phyloP scores from a whole-genome alignment of 352 stramenopile genomes.

The Globisporangium radiosum region DNA sequence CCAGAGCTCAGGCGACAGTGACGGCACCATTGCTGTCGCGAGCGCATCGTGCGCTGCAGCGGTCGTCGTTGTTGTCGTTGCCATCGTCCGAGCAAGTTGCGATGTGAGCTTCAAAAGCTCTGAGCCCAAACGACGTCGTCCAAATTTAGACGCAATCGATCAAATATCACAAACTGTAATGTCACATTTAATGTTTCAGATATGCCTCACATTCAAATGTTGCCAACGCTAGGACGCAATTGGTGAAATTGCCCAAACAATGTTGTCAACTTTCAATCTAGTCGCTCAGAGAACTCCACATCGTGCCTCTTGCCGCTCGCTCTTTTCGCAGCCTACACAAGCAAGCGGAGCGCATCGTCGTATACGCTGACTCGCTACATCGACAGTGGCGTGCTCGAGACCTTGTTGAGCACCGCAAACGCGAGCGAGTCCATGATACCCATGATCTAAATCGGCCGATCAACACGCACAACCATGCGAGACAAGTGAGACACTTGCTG shows the following conservation, averaged over 20 bases:
- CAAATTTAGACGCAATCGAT: too few species aligned
- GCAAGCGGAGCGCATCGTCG: background rate
- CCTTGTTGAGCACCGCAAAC: slow-evolving; percentile 49
- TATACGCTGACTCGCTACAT: slow-evolving; percentile 17
- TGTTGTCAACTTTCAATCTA: too few species aligned
- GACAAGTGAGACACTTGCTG: slow-evolving; percentile 1
- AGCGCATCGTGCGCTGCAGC: background rate
- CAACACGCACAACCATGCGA: background rate
- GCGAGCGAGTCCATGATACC: slow-evolving; percentile 60
- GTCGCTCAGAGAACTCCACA: too few species aligned
- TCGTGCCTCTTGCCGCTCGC: too few species aligned
- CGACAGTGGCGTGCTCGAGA: slow-evolving; percentile 27
- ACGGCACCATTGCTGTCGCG: slow-evolving; percentile 8
- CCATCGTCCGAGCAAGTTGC: background rate
- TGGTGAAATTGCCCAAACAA: too few species aligned
- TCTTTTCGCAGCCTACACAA: background rate
- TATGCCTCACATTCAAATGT: too few species aligned
- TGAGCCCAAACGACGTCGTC: too few species aligned
- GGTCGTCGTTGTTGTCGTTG: background rate
- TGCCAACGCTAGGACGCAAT: too few species aligned
- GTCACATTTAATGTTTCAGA: too few species aligned
- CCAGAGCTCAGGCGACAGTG: slow-evolving; percentile 45
- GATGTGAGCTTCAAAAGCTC: too few species aligned
- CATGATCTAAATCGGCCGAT: slow-evolving; percentile 35
- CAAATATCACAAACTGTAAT: too few species aligned